Evolutionary conservation across 2,329 filamentous ascomycete genomes (phyloP).

Genomic region (Teratosphaeria gauchensis): DNA sequence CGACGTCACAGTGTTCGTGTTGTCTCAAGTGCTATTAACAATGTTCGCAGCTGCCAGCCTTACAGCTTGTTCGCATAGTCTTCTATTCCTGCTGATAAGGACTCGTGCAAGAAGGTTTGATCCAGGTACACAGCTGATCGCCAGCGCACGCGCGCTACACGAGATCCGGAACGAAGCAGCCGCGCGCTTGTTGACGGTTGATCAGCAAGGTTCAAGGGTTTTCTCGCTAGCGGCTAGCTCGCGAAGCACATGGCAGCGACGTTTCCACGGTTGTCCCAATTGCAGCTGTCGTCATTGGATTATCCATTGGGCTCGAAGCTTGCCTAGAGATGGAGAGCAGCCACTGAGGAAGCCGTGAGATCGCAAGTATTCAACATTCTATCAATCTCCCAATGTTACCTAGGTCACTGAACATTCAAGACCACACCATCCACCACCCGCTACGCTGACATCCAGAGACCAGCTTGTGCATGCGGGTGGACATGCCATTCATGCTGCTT

Average conservation of each 20-base stretch:
- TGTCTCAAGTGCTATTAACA: no score
- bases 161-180: not conserved
- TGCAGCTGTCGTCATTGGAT: no score
- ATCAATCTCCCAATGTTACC: no score
- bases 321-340: no score
- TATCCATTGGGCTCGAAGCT: no score
- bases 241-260: not conserved
- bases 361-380: no score
- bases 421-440: not conserved
- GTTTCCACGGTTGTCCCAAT: not conserved
- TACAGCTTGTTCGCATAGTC: no score
- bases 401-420: no score
- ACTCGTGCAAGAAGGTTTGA: not conserved
- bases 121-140: not conserved
- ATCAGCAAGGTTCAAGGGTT: not conserved
- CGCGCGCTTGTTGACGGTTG: not conserved
- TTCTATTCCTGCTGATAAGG: not conserved
- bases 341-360: no score
- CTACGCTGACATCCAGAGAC: not conserved
- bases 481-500: not conserved
- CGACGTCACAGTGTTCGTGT: not conserved
- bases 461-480: not conserved
- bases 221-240: not conserved
- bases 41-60: no score
- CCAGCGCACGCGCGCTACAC: not conserved